Evolutionary conservation across 179 eudicot genomes (phyloP).

Genomic region (Silene noctiflora): DNA sequence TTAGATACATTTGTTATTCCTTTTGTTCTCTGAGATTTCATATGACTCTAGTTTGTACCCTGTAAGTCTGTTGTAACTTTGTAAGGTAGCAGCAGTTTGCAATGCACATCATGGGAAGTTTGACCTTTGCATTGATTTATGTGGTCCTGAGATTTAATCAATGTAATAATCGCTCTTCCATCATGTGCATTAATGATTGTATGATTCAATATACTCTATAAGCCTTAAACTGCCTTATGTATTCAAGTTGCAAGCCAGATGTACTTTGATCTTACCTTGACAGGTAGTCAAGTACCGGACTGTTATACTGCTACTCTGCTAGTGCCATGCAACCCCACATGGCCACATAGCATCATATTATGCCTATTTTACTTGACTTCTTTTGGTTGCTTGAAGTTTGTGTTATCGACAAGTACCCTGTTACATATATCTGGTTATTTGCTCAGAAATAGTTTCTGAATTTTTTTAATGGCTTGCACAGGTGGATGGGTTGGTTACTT

Average conservation of each 20-base stretch:
- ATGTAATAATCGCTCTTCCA: neutral
- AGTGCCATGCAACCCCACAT: too few species aligned
- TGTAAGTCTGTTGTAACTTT: neutral
- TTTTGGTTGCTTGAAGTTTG: neutral
- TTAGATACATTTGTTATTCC: neutral
- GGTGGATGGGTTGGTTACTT: slow-evolving; percentile 95
- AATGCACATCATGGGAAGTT: neutral
- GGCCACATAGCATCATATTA: too few species aligned
- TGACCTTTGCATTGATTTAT: neutral
- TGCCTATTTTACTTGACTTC: too few species aligned
- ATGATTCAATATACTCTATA: neutral
- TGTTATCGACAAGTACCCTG: neutral
- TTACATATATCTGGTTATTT: neutral
- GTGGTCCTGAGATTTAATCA: neutral
- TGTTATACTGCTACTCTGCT: neutral
- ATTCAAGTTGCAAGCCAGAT: slow-evolving; percentile 1
- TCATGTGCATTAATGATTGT: neutral
- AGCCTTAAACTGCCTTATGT: neutral
- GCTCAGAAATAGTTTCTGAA: slow-evolving; percentile 11
- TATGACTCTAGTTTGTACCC: neutral
- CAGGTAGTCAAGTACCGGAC: neutral
- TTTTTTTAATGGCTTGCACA: slow-evolving; percentile 24
- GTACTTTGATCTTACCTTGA: neutral
- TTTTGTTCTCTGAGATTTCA: neutral
- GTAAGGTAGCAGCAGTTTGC: neutral